Conservation (phyloP, 2,329 filamentous ascomycete species). For the Beauveria rudraprayagi region DNA sequence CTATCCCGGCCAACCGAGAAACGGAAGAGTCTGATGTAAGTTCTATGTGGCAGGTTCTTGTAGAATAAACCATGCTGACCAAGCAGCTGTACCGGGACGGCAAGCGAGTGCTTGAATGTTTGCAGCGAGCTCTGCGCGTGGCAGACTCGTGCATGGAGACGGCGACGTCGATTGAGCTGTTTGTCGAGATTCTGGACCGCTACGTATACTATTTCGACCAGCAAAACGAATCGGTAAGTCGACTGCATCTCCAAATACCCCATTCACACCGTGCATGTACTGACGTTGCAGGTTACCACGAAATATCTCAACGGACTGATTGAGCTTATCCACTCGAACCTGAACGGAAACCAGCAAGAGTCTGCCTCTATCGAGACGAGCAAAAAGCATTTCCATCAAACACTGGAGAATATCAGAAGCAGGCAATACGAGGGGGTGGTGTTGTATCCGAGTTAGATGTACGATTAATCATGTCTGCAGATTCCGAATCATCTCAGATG, state of each 20-base stretch:
- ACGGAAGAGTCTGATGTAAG: constrained; percentile 72
- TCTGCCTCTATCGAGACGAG: constrained; percentile 79
- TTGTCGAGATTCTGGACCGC: constrained; percentile 95
- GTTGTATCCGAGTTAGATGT: constrained; percentile 45
- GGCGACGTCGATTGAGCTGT: constrained; percentile 91
- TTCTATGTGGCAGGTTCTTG: constrained; percentile 12
- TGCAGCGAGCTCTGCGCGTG: constrained; percentile 89
- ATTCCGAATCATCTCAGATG: neutral
- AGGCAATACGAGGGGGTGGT: constrained; percentile 92
- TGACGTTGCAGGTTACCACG: constrained; percentile 62
- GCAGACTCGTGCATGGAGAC: constrained; percentile 99
- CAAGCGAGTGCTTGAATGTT: constrained; percentile 90
- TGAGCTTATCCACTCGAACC: constrained; percentile 94
- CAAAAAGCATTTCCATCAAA: constrained; percentile 88
- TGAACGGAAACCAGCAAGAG: constrained; percentile 76
- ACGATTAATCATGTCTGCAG: neutral
- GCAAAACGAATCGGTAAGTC: constrained; percentile 80
- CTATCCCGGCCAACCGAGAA: constrained; percentile 67
- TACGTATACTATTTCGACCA: constrained; percentile 99
- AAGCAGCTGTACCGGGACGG: constrained; percentile 89
- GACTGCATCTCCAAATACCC: neutral
- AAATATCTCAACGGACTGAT: constrained; percentile 98
- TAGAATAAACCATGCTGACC: constrained; percentile 15
- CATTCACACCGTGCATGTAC: neutral
- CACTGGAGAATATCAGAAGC: constrained; percentile 84